These are phyloP conservation scores for Metarhizium sp. DNA, from an alignment of 2,329 filamentous ascomycete genomes.

Conservation along the genomic window DNA sequence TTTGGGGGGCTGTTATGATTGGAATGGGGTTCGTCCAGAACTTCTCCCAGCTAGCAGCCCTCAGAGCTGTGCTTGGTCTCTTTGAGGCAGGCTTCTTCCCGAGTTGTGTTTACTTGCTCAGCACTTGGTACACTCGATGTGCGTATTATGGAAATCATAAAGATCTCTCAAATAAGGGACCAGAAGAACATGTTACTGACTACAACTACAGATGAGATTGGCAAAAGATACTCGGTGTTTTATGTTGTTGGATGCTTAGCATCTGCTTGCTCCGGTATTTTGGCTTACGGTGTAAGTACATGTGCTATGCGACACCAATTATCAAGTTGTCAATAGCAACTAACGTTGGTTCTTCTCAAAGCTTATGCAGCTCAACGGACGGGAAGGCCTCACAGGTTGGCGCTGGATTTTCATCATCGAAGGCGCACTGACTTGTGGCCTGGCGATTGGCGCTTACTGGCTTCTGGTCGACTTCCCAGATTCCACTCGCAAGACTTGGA, in stretches of 20 bases:
- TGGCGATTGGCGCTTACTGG: constrained; percentile 43
- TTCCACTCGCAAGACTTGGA: constrained; percentile 38
- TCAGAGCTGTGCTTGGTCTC: constrained; percentile 51
- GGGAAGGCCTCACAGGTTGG: constrained; percentile 48
- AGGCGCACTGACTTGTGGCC: constrained; percentile 42
- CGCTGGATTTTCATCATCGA: constrained; percentile 57
- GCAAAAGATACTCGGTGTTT: constrained; percentile 59
- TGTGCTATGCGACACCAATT: not conserved
- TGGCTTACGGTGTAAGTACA: constrained; percentile 53
- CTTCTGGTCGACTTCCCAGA: constrained; percentile 57
- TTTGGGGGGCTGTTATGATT: constrained; percentile 55
- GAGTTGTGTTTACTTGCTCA: constrained; percentile 61
- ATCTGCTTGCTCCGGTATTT: constrained; percentile 56
- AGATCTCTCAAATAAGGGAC: not conserved
- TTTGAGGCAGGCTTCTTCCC: constrained; percentile 67
- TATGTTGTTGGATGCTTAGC: constrained; percentile 61
- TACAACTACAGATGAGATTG: constrained; percentile 46
- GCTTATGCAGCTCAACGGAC: constrained; percentile 54
- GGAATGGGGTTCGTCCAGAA: constrained; percentile 53
- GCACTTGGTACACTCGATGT: constrained; percentile 63
- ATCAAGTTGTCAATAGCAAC: not conserved
- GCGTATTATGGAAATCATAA: constrained; percentile 17
- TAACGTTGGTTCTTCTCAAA: constrained; percentile 9
- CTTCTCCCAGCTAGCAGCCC: constrained; percentile 41
- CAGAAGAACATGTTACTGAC: constrained; percentile 1